These are phyloP conservation scores for Kitagawia praeruptora DNA, from an alignment of 129 eudicot genomes.

Conservation along the genomic window DNA sequence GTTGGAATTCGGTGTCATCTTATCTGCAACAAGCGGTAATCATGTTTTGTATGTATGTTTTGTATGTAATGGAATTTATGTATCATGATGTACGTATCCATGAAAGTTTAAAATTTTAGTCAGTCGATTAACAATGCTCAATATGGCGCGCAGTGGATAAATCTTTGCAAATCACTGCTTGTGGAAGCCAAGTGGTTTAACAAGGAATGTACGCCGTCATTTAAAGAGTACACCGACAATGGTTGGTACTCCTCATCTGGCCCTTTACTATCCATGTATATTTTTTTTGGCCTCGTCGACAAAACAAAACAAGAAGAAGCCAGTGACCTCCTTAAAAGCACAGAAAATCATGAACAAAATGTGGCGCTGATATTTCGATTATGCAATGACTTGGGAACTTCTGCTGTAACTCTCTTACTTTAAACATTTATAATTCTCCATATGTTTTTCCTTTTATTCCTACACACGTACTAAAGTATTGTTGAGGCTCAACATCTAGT, in stretches of 20 bases:
- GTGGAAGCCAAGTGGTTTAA: not conserved
- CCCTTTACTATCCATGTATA: not conserved
- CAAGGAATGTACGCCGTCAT: not conserved
- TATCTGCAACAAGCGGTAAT: slow-evolving; percentile 23
- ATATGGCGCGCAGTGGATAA: not conserved
- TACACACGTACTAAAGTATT: no score
- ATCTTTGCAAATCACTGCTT: not conserved
- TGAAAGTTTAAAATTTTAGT: no score
- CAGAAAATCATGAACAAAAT: not conserved
- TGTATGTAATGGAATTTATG: no score
- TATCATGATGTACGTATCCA: no score
- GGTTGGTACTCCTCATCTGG: slow-evolving; percentile 1
- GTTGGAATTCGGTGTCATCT: slow-evolving; percentile 10
- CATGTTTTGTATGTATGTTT: no score
- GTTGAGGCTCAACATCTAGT: no score
- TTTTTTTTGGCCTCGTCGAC: not conserved
- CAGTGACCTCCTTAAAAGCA: not conserved
- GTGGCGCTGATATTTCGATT: not conserved
- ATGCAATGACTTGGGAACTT: not conserved
- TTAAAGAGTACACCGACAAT: not conserved
- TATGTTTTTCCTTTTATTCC: no score
- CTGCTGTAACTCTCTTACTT: not conserved
- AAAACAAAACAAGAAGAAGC: not conserved
- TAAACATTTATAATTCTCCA: no score
- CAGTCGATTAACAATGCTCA: no score